These are phyloP conservation scores for Penicillium brasilianum DNA, from an alignment of 2,329 filamentous ascomycete genomes.

Conservation along the genomic window DNA sequence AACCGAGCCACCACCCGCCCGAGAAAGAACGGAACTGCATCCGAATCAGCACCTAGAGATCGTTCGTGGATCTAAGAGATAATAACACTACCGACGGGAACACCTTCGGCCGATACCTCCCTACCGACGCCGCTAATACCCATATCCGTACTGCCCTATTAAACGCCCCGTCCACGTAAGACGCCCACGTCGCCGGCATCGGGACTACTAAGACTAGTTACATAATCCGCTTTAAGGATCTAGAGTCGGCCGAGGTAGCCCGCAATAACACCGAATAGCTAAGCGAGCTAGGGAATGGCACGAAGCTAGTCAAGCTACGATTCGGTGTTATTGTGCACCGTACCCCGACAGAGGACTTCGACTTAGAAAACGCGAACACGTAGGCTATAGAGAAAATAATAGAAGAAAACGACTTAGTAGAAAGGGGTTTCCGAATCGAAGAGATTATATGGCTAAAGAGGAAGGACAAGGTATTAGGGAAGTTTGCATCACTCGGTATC, in stretches of 20 bases:
- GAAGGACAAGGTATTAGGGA: conserved; percentile 29
- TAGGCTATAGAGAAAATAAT: conserved; percentile 21
- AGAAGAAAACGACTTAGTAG: conserved; percentile 20
- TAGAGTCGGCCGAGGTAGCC: neutral
- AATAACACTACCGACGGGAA: neutral
- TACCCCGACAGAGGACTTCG: neutral
- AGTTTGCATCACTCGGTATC: conserved; percentile 30
- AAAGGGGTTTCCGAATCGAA: conserved; percentile 28
- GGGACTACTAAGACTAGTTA: neutral
- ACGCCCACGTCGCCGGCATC: neutral
- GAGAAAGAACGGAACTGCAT: conserved; percentile 15
- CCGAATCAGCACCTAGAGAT: conserved; percentile 4
- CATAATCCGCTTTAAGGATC: neutral
- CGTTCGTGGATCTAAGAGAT: neutral
- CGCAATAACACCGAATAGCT: neutral
- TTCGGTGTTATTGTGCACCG: conserved; percentile 1
- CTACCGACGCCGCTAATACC: neutral
- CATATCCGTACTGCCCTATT: neutral
- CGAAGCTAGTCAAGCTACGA: conserved; percentile 7
- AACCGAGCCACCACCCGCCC: neutral
- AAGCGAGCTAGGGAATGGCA: too few relatives aligned
- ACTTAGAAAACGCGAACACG: neutral
- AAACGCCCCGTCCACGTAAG: neutral
- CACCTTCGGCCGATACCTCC: neutral
- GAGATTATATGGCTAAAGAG: conserved; percentile 35